These are phyloP conservation scores for Lentinus polychrous DNA, from an alignment of 1,284 basidiomycete genomes.

Conservation along the genomic window DNA sequence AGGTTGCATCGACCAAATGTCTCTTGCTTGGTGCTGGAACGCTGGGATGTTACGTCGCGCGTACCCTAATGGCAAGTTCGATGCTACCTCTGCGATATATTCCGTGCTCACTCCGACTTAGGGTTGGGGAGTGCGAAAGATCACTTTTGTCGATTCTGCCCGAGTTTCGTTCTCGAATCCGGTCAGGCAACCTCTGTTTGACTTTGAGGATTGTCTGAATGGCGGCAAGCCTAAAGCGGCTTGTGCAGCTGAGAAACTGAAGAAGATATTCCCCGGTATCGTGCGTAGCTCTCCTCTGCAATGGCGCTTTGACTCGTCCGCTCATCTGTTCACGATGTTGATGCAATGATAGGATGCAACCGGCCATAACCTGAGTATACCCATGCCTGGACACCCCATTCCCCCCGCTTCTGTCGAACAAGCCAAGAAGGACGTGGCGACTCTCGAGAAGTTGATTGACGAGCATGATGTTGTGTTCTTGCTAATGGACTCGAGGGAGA, in stretches of 20 bases:
- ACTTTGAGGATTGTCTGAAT: constrained; percentile 90
- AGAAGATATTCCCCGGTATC: constrained; percentile 88
- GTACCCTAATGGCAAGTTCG: constrained; percentile 73
- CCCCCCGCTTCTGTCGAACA: constrained; percentile 50
- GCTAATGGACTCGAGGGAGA: constrained; percentile 97
- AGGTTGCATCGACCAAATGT: constrained; percentile 74
- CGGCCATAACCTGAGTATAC: constrained; percentile 75
- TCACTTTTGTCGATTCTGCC: constrained; percentile 89
- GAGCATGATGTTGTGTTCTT: constrained; percentile 88
- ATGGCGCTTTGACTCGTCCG: constrained; percentile 1
- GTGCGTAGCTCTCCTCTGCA: constrained; percentile 40
- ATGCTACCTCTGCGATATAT: not conserved
- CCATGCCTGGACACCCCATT: constrained; percentile 97
- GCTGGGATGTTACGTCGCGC: constrained; percentile 91
- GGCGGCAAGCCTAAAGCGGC: constrained; percentile 92
- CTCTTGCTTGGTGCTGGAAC: constrained; percentile 93
- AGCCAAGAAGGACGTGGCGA: constrained; percentile 59
- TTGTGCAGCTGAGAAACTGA: constrained; percentile 83
- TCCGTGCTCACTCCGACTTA: constrained; percentile 23
- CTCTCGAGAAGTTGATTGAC: constrained; percentile 74
- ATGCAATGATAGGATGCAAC: constrained; percentile 54
- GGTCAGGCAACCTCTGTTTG: constrained; percentile 92
- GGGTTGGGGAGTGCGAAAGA: constrained; percentile 94
- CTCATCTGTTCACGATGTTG: not conserved
- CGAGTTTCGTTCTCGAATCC: constrained; percentile 96